Conservation (phyloP, 2,329 filamentous ascomycete genomes). For the Microcera coccophila region DNA sequence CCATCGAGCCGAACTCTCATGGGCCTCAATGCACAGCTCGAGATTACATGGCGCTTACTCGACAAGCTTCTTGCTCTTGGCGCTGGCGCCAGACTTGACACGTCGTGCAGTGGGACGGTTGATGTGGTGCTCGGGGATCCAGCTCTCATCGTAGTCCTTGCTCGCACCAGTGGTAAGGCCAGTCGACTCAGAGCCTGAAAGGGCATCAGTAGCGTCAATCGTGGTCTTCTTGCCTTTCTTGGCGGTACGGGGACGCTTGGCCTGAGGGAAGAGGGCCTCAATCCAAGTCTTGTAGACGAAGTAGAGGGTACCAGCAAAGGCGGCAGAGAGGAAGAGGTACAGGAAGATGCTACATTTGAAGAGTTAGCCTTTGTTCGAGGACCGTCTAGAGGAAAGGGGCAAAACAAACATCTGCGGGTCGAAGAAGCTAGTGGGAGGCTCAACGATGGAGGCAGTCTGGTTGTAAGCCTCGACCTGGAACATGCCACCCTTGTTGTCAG, state of each 20-base stretch:
- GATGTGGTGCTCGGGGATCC: slow-evolving; percentile 88
- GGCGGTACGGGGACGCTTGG: slow-evolving; percentile 62
- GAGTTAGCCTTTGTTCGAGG: slow-evolving; percentile 28
- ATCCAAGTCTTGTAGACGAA: slow-evolving; percentile 99
- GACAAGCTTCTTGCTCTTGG: slow-evolving; percentile 38
- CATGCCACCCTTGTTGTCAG: slow-evolving; percentile 60
- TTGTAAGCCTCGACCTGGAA: slow-evolving; percentile 80
- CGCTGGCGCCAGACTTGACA: slow-evolving; percentile 55
- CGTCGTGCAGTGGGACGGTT: slow-evolving; percentile 73
- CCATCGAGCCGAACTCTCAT: not conserved
- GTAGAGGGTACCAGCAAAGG: slow-evolving; percentile 78
- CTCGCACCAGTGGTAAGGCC: slow-evolving; percentile 63
- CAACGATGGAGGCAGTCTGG: slow-evolving; percentile 79
- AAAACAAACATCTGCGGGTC: slow-evolving; percentile 88
- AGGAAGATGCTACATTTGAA: slow-evolving; percentile 77
- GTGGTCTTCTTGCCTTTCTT: slow-evolving; percentile 64
- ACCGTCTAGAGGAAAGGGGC: not conserved
- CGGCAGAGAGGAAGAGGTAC: slow-evolving; percentile 80
- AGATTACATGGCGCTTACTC: slow-evolving; percentile 21
- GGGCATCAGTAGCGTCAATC: slow-evolving; percentile 56
- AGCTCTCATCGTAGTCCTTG: slow-evolving; percentile 83
- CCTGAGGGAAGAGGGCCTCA: slow-evolving; percentile 90
- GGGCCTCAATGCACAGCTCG: not conserved
- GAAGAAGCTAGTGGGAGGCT: slow-evolving; percentile 85
- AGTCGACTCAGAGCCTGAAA: slow-evolving; percentile 67